Evolutionary conservation across 192 early-diverging fungal genomes (phyloP).

Genomic region (Nowakowskiella sp.): DNA sequence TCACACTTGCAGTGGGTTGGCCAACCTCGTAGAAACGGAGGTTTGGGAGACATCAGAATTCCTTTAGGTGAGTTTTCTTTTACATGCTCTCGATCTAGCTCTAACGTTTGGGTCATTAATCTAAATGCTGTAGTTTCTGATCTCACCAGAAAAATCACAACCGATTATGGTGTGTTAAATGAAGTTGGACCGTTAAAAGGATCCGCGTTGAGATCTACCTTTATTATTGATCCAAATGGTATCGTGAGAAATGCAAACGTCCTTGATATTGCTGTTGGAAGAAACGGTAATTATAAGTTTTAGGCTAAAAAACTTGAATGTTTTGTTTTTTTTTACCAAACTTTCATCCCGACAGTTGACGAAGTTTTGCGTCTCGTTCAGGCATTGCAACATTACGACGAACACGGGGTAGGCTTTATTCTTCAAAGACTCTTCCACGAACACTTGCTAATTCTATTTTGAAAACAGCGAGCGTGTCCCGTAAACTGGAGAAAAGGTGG

Average conservation of each 20-base stretch:
- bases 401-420: too few species aligned
- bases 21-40: constrained; percentile 77
- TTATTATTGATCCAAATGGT: constrained; percentile 86
- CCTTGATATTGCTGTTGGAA: constrained; percentile 84
- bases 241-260: constrained; percentile 80
- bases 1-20: constrained; percentile 84
- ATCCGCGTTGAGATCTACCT: constrained; percentile 57
- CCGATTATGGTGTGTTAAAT: constrained; percentile 69
- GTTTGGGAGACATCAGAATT: constrained; percentile 84
- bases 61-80: constrained; percentile 49
- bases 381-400: constrained; percentile 87
- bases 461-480: too few species aligned
- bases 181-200: too few species aligned
- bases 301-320: constrained; percentile 6
- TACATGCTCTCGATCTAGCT: background rate
- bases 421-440: too few species aligned
- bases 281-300: constrained; percentile 31
- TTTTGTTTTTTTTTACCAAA: constrained; percentile 22
- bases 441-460: too few species aligned
- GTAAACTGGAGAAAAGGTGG: too few species aligned
- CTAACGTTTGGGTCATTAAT: background rate
- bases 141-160: constrained; percentile 79
- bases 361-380: constrained; percentile 82
- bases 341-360: too few species aligned
- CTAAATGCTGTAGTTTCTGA: constrained; percentile 49